phyloP scores from a whole-genome alignment of 306 rosid genomes.

The Ceratonia siliqua region DNA sequence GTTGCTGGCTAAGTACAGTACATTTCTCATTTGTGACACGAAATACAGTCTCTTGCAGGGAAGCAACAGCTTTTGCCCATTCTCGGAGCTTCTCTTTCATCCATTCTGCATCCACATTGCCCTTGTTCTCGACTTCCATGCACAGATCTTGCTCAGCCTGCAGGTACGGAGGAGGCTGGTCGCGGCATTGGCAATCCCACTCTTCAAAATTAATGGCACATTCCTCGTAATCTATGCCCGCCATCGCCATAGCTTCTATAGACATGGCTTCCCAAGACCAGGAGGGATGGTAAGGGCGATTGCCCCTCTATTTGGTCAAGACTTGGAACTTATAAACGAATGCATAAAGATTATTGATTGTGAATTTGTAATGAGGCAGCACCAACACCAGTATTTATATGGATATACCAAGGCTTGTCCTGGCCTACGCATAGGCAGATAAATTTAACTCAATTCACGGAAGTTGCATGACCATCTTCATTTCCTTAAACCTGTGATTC shows the following conservation, averaged over 20 bases:
- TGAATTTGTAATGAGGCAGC: neutral
- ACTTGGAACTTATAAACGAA: neutral
- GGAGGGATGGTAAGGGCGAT: too few relatives aligned
- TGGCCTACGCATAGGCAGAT: neutral
- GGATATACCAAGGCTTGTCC: neutral
- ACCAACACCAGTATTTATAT: neutral
- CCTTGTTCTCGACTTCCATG: neutral
- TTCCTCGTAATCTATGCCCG: conserved; percentile 38
- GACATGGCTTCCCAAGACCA: conserved; percentile 24
- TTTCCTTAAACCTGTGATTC: conserved; percentile 10
- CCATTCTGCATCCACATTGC: neutral
- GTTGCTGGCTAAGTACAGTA: neutral
- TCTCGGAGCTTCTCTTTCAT: conserved; percentile 27
- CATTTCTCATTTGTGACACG: conserved; percentile 9
- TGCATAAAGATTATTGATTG: neutral
- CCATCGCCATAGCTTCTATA: conserved; percentile 54
- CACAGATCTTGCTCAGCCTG: neutral
- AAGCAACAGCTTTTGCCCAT: conserved; percentile 33
- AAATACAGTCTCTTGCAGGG: neutral
- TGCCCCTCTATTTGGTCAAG: neutral
- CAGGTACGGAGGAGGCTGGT: conserved; percentile 33
- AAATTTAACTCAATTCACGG: conserved; percentile 23
- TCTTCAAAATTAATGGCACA: conserved; percentile 33
- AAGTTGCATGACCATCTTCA: neutral
- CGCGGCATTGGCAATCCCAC: conserved; percentile 6